These are phyloP conservation scores for Ambrosia artemisiifolia DNA, from an alignment of 129 eudicot species.

Conservation along the genomic window DNA sequence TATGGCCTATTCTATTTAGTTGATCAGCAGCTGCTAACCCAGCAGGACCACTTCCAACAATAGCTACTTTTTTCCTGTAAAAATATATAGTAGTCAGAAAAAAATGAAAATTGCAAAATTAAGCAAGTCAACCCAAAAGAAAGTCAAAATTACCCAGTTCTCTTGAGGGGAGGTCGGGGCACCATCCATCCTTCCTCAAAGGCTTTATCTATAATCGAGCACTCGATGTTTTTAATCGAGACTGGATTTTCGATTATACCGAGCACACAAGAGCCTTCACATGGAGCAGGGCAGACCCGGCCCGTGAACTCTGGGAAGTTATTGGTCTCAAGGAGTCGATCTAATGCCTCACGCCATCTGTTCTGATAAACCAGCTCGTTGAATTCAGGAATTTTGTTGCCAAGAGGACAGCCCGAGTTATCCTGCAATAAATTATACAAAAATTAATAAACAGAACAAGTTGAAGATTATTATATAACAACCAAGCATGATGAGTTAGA, in stretches of 20 bases:
- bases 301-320: slow-evolving; percentile 99
- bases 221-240: slow-evolving; percentile 88
- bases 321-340: slow-evolving; percentile 91
- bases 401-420: slow-evolving; percentile 95
- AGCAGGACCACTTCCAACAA: slow-evolving; percentile 98
- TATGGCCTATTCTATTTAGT: slow-evolving; percentile 75
- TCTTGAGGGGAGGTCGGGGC: slow-evolving; percentile 77
- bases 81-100: background rate
- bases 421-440: slow-evolving; percentile 46
- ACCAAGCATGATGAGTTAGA: background rate
- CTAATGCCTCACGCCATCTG: slow-evolving; percentile 98
- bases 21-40: slow-evolving; percentile 99
- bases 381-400: slow-evolving; percentile 95
- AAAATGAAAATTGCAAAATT: background rate
- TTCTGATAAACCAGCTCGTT: slow-evolving; percentile 95
- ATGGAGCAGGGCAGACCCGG: slow-evolving; percentile 98
- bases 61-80: slow-evolving; percentile 83
- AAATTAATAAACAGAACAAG: background rate
- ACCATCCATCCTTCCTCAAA: slow-evolving; percentile 99
- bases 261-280: slow-evolving; percentile 98
- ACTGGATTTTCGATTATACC: slow-evolving; percentile 99
- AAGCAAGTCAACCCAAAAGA: background rate
- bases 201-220: slow-evolving; percentile 93
- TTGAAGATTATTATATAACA: background rate
- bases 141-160: slow-evolving; percentile 66